Evolutionary conservation across 2,329 filamentous ascomycete genomes (phyloP), one percentile per base, ranked within the genome.

Genomic region (Hypoxylon sp.): DNA sequence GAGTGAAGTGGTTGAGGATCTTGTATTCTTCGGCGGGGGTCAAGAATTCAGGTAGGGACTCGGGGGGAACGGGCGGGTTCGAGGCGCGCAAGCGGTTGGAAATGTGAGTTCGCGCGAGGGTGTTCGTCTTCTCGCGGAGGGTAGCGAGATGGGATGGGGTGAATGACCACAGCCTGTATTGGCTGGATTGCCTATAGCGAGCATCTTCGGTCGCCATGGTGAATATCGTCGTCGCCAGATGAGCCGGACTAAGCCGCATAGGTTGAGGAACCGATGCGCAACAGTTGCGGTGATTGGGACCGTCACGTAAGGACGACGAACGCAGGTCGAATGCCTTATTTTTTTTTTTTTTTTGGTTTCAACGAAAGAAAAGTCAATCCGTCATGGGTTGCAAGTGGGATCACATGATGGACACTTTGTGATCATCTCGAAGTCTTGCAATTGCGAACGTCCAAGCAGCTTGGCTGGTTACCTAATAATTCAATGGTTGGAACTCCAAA

Each of bases 101-200:
- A 72, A 89, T 95, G 85, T 82, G 91, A 81, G 77, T 78, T 69
- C 79, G 82, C 2, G 96, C 96, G 54, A 93, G 86, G 8, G 86
- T 82, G 81, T 98, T 98, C 32, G 94, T 97, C 72, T 91, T 91
- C 46, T 86, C 82, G 64, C 96, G 92, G 24, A 95, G 86, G 1
- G 90, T 86, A 53, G 87, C 85, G 3, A 99, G 88, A 42, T 91
- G 88, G 2, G 89, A 81, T 2, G 90, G 88, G 0, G 93, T 93
- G 81, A 95, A 98, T 10, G 94, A 97, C 96, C 96, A 99, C 65
- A 97, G 86, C 47, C 92, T 89, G 78, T 90, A 98, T 80, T 99
- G 96, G 51, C 93, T 95, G 0, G 95, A 97, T 56, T 92, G 88
- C 32, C 93, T 90, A 82, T 98, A 99, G 61, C 94, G 86, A 73